Evolutionary conservation across 2,329 filamentous ascomycete genomes (phyloP).

Genomic region (Bipolaris bicolor): DNA sequence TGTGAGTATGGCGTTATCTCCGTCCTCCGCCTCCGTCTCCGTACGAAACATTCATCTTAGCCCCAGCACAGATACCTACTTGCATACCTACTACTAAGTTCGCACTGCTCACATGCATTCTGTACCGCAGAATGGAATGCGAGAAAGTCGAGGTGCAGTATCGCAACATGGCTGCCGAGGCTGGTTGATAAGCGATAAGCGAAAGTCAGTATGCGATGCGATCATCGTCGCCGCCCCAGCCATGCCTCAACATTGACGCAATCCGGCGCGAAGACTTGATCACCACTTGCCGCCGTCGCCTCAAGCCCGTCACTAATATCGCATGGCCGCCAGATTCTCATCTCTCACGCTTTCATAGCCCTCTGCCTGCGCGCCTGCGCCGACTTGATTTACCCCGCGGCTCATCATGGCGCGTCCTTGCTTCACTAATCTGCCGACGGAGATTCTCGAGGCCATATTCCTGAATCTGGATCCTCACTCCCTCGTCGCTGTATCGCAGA

Average conservation of each 20-base stretch:
- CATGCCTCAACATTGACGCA: conserved; percentile 23
- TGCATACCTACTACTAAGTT: too few relatives aligned
- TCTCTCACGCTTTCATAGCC: not conserved
- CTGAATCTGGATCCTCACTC: conserved; percentile 62
- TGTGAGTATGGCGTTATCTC: not conserved
- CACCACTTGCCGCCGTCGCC: conserved; percentile 3
- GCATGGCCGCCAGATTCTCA: not conserved
- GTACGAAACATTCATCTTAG: not conserved
- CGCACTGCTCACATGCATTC: too few relatives aligned
- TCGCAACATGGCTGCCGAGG: conserved; percentile 21
- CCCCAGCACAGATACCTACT: not conserved
- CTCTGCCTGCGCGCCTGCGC: not conserved
- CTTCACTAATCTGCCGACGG: conserved; percentile 69
- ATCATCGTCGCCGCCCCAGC: conserved; percentile 16
- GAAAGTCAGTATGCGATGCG: conserved; percentile 16
- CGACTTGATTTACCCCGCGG: not conserved
- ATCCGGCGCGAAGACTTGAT: conserved; percentile 9
- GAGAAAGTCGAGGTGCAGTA: conserved; percentile 9
- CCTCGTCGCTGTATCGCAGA: conserved; percentile 60
- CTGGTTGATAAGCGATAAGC: conserved; percentile 23
- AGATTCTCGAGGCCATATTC: conserved; percentile 82
- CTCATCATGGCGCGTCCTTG: conserved; percentile 22
- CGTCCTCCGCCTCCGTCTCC: not conserved
- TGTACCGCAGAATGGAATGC: not conserved
- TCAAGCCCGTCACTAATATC: not conserved